Conservation (phyloP, 306 rosid species). For the Dicorynia guianensis region DNA sequence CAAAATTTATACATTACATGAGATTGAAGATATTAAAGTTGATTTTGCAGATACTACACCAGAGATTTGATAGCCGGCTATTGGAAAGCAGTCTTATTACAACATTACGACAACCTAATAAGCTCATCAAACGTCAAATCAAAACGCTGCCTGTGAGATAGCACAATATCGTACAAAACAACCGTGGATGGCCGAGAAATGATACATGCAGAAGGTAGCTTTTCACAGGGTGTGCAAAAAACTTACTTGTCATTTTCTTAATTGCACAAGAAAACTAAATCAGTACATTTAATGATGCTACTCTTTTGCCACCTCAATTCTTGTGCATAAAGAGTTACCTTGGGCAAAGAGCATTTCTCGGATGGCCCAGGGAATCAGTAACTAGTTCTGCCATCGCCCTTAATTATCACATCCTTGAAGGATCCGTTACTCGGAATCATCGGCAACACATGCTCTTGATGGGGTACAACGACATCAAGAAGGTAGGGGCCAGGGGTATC, state of each 20-base stretch:
- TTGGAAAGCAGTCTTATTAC: not conserved
- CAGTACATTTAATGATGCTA: too few relatives aligned
- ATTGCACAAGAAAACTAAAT: too few relatives aligned
- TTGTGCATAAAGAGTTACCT: too few relatives aligned
- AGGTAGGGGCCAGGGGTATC: conserved; percentile 90
- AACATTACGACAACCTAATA: conserved; percentile 16
- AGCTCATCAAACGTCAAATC: conserved; percentile 4
- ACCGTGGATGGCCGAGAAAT: not conserved
- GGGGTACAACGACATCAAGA: conserved; percentile 87
- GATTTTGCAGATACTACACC: not conserved
- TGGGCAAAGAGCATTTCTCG: too few relatives aligned
- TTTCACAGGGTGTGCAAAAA: too few relatives aligned
- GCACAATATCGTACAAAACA: conserved; percentile 41
- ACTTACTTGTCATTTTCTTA: too few relatives aligned
- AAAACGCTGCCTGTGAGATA: not conserved
- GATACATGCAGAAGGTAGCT: too few relatives aligned
- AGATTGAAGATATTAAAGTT: too few relatives aligned
- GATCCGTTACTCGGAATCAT: conserved; percentile 94
- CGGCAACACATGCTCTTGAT: conserved; percentile 95
- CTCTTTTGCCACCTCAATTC: too few relatives aligned
- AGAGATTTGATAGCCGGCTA: conserved; percentile 13
- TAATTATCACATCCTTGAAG: conserved; percentile 87
- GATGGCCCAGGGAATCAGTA: conserved; percentile 41
- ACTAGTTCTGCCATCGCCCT: conserved; percentile 79
- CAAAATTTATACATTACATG: too few relatives aligned